Base-by-base conservation (phyloP, 257 asterid genomes). In the Primulina eburnea region DNA sequence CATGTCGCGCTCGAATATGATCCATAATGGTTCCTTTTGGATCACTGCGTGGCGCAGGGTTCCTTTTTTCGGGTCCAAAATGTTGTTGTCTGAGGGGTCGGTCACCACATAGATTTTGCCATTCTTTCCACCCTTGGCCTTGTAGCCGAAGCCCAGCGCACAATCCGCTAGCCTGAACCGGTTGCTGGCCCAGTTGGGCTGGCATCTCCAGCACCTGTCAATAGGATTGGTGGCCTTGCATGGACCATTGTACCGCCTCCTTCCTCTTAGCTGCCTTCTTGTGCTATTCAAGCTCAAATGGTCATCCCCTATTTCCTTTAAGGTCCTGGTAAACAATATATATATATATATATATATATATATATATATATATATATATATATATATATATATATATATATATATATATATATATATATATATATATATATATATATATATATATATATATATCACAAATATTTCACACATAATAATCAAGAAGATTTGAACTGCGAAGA, bases 191-290 rank as follows among this genome's bases (percentile, higher is more conserved):
- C 98, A 90, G 7, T 88, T 69, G 4, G 74, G 64, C 12, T 87
- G 76, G 82, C 98, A 92, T 43, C 98, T 72, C 97, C 98, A 92
- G 74, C 98, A 92, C 43, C 83, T 59, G 74, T 92, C 98, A 16
- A 92, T 90, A 0, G 98, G 98, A 74, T 92, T 92, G 7, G 89
- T 80, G 0, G 75, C 89, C 77, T 2, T 9, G 86, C 98, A 92
- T 24, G 84, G 78, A 0, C 95, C 95, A 0, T 0, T 0, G 71
- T 79, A 74, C 53, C 8, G 7, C 24, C 24, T 21, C 33, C 33
- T 77, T 0, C 69, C 73, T 8, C 69, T 17, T 7, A 90, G 82
- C 8, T 76, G 72, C 76, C 97, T 83, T 76, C 98, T 79, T 0
- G 88, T 85, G 59, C 62, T 61, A 65, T 82, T 86, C 2, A 53